These are phyloP conservation scores for Penstemon davidsonii DNA, from an alignment of 257 asterid genomes.

Conservation along the genomic window DNA sequence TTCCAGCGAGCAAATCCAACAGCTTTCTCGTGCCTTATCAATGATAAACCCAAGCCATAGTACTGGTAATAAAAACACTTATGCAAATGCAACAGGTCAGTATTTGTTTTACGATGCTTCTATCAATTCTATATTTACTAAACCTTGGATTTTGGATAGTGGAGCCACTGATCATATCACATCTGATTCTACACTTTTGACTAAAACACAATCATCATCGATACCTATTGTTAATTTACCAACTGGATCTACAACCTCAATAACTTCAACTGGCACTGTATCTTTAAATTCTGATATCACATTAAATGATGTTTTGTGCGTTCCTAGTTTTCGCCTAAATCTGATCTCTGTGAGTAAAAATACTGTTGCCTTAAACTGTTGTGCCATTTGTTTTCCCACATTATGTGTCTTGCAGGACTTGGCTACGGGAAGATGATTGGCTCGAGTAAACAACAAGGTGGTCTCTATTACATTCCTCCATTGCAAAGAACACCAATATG, in stretches of 20 bases:
- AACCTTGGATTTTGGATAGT: constrained; percentile 18
- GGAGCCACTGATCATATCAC: constrained; percentile 15
- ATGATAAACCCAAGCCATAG: neutral
- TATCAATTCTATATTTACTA: neutral
- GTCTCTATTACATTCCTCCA: constrained; percentile 17
- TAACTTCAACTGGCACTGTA: neutral
- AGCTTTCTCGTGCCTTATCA: neutral
- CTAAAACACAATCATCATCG: too few species aligned
- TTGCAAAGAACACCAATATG: neutral
- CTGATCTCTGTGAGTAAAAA: constrained; percentile 13
- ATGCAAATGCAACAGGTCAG: constrained; percentile 12
- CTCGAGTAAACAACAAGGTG: neutral
- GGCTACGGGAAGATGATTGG: constrained; percentile 26
- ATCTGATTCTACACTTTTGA: neutral
- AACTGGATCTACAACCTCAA: neutral
- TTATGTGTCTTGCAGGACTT: constrained; percentile 22
- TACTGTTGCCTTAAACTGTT: neutral
- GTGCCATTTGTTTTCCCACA: neutral
- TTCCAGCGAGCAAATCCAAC: neutral
- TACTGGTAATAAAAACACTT: neutral
- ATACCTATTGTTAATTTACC: neutral
- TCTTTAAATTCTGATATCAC: neutral
- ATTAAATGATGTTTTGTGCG: constrained; percentile 2
- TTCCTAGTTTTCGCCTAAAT: neutral
- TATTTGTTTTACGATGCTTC: neutral